A percentile compares a stretch with the other conserved stretches of the same genome.
phyloP scores from a whole-genome alignment of 208 protist species.

The Histomonas meleagridis region DNA sequence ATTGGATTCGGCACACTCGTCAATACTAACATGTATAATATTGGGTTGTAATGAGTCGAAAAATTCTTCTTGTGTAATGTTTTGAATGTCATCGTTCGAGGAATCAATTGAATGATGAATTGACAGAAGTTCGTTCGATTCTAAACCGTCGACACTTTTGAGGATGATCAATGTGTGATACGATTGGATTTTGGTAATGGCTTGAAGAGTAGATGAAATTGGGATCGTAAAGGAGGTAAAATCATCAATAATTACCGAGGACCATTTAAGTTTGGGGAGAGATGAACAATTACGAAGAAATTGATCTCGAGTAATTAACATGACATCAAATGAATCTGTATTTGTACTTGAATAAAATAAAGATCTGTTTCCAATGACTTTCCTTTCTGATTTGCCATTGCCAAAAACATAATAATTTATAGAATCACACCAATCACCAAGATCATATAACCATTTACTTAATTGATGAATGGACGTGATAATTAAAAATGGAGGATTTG shows the following conservation, averaged over 20 bases:
- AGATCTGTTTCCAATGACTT: not conserved
- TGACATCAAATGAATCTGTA: not conserved
- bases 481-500: not conserved
- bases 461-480: not conserved
- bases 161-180: too few species aligned
- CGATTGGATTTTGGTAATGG: too few species aligned
- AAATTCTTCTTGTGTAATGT: too few species aligned
- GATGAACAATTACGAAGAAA: not conserved
- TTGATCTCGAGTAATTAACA: not conserved
- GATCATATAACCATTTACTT: not conserved
- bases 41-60: too few species aligned
- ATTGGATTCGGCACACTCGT: not conserved
- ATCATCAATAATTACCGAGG: not conserved
- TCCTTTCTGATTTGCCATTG: not conserved
- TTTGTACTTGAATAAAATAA: not conserved
- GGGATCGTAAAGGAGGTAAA: not conserved
- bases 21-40: not conserved
- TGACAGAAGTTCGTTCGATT: too few species aligned
- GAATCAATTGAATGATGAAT: too few species aligned
- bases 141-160: too few species aligned
- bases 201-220: not conserved
- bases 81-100: too few species aligned
- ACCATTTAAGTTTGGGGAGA: not conserved
- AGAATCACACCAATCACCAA: not conserved
- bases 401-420: not conserved